Evolutionary conservation across 2,329 filamentous ascomycete genomes (phyloP), one percentile per base, ranked within the genome.

Genomic region (Blastomyces percursus): DNA sequence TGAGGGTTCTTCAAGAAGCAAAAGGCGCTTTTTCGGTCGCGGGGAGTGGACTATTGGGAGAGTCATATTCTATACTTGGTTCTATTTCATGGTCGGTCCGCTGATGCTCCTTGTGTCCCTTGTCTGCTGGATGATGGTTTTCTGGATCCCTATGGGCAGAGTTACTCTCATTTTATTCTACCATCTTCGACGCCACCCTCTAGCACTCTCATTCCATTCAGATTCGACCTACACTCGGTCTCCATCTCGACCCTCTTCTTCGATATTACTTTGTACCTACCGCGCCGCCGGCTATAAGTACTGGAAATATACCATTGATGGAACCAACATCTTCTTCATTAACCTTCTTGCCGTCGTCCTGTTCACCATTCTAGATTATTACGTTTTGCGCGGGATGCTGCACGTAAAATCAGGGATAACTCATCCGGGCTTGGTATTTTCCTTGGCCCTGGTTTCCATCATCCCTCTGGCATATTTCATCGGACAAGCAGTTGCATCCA

Each of bases 301-400:
- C 79, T 99, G 95, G 93, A 99, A 99, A 77, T 99, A 99, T 77
- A 99, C 94, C 3, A 82, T 99, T 63, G 94, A 99, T 72, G 95
- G 94, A 62, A 99, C 94, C 65, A 99, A 99, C 77, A 96, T 99
- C 72, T 97, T 99, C 78, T 85, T 99, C 67, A 96, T 99, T 80
- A 99, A 99, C 74, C 83, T 99, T 63, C 90, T 97, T 78, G 88
- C 86, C 14, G 84, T 99, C 21, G 94, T 99, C n/a, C 79, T 90
- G 30, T 96, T 99, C 72, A 89, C 93, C 71, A 95, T 99, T 66
- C 85, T 96, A 67, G 94, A 99, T 79, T 97, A 93, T 81, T 86
- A 86, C 64, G 81, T 99, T 30, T 80, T 99, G 32, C 82, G 86
- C 42, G 79, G 86, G 19, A 76, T 85, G 3, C 76, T 97, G 44